Conservation (phyloP, 2,329 filamentous ascomycete genomes). For the Metarhizium humberi region DNA sequence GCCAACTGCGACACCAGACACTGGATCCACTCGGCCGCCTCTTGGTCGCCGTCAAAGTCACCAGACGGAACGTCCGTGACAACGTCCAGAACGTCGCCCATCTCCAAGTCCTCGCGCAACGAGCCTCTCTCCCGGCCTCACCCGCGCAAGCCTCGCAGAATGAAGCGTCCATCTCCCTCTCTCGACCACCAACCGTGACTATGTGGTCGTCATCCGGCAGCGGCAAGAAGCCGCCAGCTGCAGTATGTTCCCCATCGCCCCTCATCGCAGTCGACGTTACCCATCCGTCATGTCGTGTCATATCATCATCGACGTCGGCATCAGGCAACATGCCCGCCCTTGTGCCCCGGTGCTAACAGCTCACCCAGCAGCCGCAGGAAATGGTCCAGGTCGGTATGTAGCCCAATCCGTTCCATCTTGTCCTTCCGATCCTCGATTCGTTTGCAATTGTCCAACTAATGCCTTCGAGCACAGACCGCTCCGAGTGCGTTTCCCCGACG, state of each 20-base stretch:
- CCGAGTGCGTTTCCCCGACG: slow-evolving; percentile 42
- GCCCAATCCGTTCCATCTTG: background rate
- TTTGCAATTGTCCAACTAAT: slow-evolving; percentile 8
- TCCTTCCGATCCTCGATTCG: background rate
- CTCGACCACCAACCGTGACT: slow-evolving; percentile 21
- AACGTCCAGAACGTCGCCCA: too few relatives aligned
- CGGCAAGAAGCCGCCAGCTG: slow-evolving; percentile 61
- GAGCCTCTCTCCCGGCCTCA: slow-evolving; percentile 15
- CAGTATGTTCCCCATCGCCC: slow-evolving; percentile 42
- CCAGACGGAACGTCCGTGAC: too few relatives aligned
- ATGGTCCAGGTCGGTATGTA: slow-evolving; percentile 97
- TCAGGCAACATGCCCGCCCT: background rate
- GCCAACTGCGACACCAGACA: background rate
- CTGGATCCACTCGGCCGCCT: background rate
- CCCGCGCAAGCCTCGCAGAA: slow-evolving; percentile 18
- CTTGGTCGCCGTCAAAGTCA: too few relatives aligned
- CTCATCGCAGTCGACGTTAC: background rate
- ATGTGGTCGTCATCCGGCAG: slow-evolving; percentile 59
- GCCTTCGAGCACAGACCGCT: slow-evolving; percentile 39
- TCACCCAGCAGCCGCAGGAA: slow-evolving; percentile 56
- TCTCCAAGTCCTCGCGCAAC: slow-evolving; percentile 3
- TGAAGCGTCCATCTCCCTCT: slow-evolving; percentile 17
- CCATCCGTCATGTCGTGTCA: background rate
- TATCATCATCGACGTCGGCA: background rate
- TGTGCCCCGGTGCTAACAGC: slow-evolving; percentile 20